These are phyloP conservation scores for Penicillium verrucosum DNA, from an alignment of 2,329 filamentous ascomycete genomes.

Conservation along the genomic window DNA sequence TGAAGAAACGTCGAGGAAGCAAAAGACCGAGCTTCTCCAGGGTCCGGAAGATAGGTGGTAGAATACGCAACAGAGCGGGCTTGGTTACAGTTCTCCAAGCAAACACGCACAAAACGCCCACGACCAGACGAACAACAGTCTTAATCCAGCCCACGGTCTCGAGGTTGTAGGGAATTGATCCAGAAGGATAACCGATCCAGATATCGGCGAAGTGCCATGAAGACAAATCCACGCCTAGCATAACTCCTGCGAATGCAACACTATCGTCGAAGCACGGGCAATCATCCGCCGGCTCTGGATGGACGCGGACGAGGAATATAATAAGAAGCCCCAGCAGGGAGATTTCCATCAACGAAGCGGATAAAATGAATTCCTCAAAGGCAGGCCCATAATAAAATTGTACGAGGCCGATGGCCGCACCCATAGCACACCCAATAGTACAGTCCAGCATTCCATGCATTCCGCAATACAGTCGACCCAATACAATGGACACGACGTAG, in stretches of 20 bases:
- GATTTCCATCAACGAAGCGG: slow-evolving; percentile 62
- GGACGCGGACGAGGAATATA: slow-evolving; percentile 75
- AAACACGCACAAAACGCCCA: slow-evolving; percentile 82
- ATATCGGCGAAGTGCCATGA: slow-evolving; percentile 74
- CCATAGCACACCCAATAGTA: slow-evolving; percentile 72
- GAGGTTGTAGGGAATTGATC: slow-evolving; percentile 63
- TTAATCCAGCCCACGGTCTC: slow-evolving; percentile 63
- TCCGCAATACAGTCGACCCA: slow-evolving; percentile 91
- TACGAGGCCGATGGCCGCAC: slow-evolving; percentile 59
- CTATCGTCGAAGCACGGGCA: slow-evolving; percentile 97
- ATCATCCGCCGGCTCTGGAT: slow-evolving; percentile 93
- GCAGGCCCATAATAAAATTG: slow-evolving; percentile 55
- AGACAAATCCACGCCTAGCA: slow-evolving; percentile 78
- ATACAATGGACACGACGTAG: slow-evolving; percentile 83
- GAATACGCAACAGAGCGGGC: slow-evolving; percentile 67
- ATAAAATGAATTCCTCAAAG: slow-evolving; percentile 69
- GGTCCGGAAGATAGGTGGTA: slow-evolving; percentile 84
- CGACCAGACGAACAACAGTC: slow-evolving; percentile 64
- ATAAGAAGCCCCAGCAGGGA: slow-evolving; percentile 63
- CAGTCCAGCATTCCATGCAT: slow-evolving; percentile 99
- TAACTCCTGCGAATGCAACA: slow-evolving; percentile 84
- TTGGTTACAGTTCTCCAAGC: slow-evolving; percentile 90
- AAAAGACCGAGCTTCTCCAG: slow-evolving; percentile 76
- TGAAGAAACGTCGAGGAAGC: slow-evolving; percentile 86
- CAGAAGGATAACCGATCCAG: slow-evolving; percentile 53